A percentile compares a stretch with the other conserved stretches of the same genome.
phyloP scores from a whole-genome alignment of 164 flowering plant genomes.

The Piper longum region DNA sequence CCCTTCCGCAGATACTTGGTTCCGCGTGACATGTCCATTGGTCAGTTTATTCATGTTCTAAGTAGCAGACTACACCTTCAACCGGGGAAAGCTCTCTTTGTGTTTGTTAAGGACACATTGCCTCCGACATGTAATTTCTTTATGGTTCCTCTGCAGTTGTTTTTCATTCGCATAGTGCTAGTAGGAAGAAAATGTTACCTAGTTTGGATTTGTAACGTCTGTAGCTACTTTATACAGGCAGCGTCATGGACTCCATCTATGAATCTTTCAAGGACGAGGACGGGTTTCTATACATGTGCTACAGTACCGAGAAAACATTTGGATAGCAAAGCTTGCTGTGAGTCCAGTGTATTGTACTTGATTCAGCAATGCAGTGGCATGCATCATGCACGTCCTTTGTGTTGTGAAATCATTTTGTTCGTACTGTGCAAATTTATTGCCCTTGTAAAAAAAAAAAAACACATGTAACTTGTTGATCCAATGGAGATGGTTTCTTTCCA shows the following conservation, averaged over 20 bases:
- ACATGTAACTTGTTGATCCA: no score
- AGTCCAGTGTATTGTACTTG: not conserved
- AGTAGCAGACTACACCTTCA: conserved; percentile 61
- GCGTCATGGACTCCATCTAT: conserved; percentile 47
- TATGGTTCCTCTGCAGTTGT: not conserved
- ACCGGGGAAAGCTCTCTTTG: conserved; percentile 91
- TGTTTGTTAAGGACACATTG: conserved; percentile 75
- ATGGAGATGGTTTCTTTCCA: no score
- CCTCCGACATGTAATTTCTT: conserved; percentile 70
- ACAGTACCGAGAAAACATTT: conserved; percentile 89
- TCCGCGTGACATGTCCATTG: conserved; percentile 93
- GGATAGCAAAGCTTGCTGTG: conserved; percentile 16
- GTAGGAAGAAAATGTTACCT: not conserved
- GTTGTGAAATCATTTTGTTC: no score
- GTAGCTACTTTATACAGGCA: conserved; percentile 31
- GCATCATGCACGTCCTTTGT: no score
- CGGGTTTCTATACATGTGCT: conserved; percentile 81
- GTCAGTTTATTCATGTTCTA: conserved; percentile 81
- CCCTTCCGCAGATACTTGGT: conserved; percentile 53
- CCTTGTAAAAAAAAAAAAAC: no score
- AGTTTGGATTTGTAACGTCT: not conserved
- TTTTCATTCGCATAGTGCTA: not conserved
- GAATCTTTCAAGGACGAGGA: conserved; percentile 66
- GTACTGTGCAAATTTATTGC: no score
- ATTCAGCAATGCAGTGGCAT: not conserved